Base-by-base conservation (phyloP, 1,284 basidiomycete genomes). In the Cutaneotrichosporon cutaneum region DNA sequence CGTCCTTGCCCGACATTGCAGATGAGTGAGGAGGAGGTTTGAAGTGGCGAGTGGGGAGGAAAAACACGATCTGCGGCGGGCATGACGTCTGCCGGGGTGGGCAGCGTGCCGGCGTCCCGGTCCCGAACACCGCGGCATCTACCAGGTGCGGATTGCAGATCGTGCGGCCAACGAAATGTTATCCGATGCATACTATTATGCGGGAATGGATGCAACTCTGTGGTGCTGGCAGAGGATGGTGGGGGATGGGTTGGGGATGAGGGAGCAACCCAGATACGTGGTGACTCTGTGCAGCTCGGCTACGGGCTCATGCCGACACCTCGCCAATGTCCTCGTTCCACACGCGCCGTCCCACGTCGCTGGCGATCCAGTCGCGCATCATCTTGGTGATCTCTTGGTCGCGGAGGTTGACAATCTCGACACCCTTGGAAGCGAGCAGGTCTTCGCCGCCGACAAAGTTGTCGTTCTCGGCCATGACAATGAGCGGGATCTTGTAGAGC, bases 261-360 rank as follows among this genome's bases (percentile, higher is more conserved):
- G n/a, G n/a, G n/a, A n/a, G n/a, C n/a, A n/a, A n/a, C n/a, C n/a
- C n/a, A n/a, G n/a, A n/a, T n/a, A n/a, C n/a, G n/a, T n/a, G n/a
- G 39, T 42, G 39, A 42, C 39, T 42, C 39, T 16, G 39, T 48
- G 47, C 47, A 13, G 11, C 45, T 47, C 45, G 4, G 27, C 26
- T n/a, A n/a, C 48, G 18, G 27, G 21, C 45, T 27, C 26, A 51
- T 2, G 48, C 26, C 27, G 48, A 51, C 14, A 70, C 59, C 59
- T 71, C 70, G 26, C 73, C 73, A 26, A 75, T 75, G 62, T 75
- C 73, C 65, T 75, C 73, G 56, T 70, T 69, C 73, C 73, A 75
- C 7, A 70, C 63, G 50, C 61, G 61, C 14, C 48, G 13, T 0
- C 72, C 73, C 2, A 55, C 57, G 6, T 59, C 57, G 42, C 66